These are phyloP conservation scores for Ammopiptanthus mongolicus DNA, from an alignment of 306 rosid genomes.

Conservation along the genomic window DNA sequence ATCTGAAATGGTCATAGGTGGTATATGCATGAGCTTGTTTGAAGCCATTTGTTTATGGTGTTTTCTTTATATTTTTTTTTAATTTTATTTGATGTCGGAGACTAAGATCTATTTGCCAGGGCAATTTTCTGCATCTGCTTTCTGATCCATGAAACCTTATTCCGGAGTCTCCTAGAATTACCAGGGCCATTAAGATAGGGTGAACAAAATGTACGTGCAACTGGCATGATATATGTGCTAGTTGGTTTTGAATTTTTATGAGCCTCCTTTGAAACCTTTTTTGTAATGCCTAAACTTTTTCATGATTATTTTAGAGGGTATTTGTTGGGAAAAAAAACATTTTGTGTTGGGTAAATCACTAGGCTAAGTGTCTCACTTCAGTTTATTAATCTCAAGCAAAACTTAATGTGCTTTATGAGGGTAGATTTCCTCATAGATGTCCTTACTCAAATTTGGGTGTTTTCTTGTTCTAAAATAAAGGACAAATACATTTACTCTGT, in stretches of 20 bases:
- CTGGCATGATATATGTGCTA: neutral
- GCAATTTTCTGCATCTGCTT: neutral
- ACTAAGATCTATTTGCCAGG: neutral
- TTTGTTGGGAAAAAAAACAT: neutral
- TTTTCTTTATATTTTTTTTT: neutral
- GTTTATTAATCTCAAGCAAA: neutral
- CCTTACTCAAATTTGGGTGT: neutral
- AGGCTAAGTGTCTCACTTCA: neutral
- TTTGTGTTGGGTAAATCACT: neutral
- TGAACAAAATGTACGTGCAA: neutral
- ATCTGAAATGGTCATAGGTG: neutral
- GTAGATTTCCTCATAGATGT: neutral
- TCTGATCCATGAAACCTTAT: neutral
- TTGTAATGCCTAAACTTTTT: neutral
- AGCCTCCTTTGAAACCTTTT: neutral
- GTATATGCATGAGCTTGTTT: slow-evolving; percentile 4
- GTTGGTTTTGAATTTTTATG: neutral
- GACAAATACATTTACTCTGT: neutral
- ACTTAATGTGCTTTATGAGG: neutral
- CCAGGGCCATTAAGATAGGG: neutral
- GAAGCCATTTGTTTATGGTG: neutral
- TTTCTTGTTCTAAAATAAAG: slow-evolving; percentile 3
- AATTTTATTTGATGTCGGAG: neutral
- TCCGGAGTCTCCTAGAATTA: neutral
- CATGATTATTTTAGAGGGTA: neutral